Conservation (phyloP, 352 stramenopile genomes). For the Salisapilia sapeloensis region DNA sequence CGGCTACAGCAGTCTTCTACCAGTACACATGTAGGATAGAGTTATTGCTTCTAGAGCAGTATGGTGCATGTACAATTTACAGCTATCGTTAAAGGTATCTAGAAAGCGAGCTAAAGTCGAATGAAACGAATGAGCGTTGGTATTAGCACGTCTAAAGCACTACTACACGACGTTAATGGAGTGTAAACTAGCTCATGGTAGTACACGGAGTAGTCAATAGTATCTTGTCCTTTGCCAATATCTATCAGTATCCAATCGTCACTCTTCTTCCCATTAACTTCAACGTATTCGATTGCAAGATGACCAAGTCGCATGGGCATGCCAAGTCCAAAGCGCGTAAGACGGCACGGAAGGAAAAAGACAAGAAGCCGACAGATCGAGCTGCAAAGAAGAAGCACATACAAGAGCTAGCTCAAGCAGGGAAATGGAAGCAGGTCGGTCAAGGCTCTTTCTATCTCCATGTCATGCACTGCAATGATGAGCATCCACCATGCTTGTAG, state of each 20-base stretch:
- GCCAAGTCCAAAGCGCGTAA: conserved; percentile 6
- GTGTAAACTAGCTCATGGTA: no score
- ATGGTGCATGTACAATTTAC: no score
- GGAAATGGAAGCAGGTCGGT: conserved; percentile 29
- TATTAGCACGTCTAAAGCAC: no score
- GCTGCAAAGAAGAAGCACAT: conserved; percentile 63
- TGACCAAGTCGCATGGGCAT: conserved; percentile 11
- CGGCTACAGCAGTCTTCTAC: no score
- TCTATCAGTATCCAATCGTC: no score
- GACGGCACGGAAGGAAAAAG: neutral
- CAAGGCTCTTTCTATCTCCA: neutral
- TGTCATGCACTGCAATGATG: neutral
- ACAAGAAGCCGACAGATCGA: conserved; percentile 7
- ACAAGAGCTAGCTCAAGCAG: conserved; percentile 32
- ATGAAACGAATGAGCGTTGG: no score
- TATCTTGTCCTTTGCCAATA: no score
- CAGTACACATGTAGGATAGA: no score
- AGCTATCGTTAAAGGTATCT: no score
- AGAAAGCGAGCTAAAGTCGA: no score
- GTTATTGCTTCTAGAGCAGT: no score
- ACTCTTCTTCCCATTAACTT: conserved; percentile 3
- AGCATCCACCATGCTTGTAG: conserved; percentile 6
- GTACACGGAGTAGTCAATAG: no score
- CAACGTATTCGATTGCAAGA: conserved; percentile 1
- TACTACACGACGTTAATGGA: conserved; percentile 55